Evolutionary conservation across 495 filamentous ascomycete genomes (phyloP).

Genomic region (Echria macrotheca): DNA sequence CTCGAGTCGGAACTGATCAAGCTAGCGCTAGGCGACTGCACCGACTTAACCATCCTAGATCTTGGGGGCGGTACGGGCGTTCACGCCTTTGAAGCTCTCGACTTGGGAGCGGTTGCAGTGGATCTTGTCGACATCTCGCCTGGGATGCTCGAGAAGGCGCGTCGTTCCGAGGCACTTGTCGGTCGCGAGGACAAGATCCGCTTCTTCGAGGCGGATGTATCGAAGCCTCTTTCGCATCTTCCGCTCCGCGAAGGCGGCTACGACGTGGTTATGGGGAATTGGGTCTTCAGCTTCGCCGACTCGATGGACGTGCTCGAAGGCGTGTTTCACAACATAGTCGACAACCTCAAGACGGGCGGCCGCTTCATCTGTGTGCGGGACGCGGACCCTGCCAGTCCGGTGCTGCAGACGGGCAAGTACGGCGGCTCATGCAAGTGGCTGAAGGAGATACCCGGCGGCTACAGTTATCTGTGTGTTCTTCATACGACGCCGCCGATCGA

Average conservation of each 20-base stretch:
- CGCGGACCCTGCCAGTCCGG: constrained; percentile 5
- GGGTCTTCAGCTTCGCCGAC: constrained; percentile 26
- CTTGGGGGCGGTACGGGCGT: constrained; percentile 34
- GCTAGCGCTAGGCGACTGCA: constrained; percentile 20
- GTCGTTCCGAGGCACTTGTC: not conserved
- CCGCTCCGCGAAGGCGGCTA: constrained; percentile 13
- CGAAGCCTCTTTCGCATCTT: constrained; percentile 15
- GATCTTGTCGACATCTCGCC: constrained; percentile 30
- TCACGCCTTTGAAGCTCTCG: constrained; percentile 23
- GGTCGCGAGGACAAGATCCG: constrained; percentile 1
- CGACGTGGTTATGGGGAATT: constrained; percentile 30
- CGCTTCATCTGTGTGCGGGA: constrained; percentile 18
- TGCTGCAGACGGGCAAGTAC: constrained; percentile 17
- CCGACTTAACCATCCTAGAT: constrained; percentile 28
- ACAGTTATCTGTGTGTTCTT: constrained; percentile 7
- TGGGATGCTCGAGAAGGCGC: constrained; percentile 23
- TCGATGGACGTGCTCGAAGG: constrained; percentile 19
- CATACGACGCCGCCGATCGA: constrained; percentile 9
- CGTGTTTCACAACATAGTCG: constrained; percentile 26
- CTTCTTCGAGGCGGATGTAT: constrained; percentile 21
- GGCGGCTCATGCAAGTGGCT: constrained; percentile 13
- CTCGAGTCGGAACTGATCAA: not conserved
- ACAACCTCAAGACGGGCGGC: constrained; percentile 26
- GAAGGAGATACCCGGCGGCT: constrained; percentile 20
- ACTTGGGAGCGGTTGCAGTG: constrained; percentile 21